Evolutionary conservation across 2,329 filamentous ascomycete species (phyloP).

Genomic region (Huntiella bhutanensis): DNA sequence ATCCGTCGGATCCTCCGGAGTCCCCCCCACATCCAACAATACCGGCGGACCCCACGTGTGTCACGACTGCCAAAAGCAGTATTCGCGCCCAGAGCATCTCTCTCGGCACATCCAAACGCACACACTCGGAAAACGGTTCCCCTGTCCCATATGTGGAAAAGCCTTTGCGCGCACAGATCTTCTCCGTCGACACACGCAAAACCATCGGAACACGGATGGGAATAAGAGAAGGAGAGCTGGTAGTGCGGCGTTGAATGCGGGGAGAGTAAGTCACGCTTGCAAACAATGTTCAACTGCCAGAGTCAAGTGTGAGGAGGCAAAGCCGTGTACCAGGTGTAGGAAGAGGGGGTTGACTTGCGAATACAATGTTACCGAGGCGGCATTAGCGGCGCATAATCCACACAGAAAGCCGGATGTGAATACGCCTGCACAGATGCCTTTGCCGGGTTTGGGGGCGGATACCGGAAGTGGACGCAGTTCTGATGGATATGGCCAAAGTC

Average conservation of each 20-base stretch:
- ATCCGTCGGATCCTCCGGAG: neutral
- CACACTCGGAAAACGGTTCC: conserved; percentile 30
- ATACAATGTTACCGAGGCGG: conserved; percentile 18
- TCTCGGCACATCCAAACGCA: conserved; percentile 33
- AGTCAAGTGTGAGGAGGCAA: conserved; percentile 35
- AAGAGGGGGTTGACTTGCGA: conserved; percentile 28
- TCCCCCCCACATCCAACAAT: conserved; percentile 4
- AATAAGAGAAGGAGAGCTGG: conserved; percentile 29
- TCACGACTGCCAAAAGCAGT: conserved; percentile 30
- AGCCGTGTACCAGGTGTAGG: conserved; percentile 33
- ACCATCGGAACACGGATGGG: conserved; percentile 29
- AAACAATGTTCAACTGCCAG: conserved; percentile 31
- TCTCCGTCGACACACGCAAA: conserved; percentile 31
- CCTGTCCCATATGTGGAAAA: conserved; percentile 32
- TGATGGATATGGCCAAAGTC: neutral
- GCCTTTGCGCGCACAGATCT: conserved; percentile 35
- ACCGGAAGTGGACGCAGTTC: neutral
- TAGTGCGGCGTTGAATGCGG: conserved; percentile 25
- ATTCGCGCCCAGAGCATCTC: conserved; percentile 34
- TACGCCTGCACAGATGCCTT: conserved; percentile 1
- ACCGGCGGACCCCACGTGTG: conserved; percentile 22
- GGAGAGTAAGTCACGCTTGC: conserved; percentile 34
- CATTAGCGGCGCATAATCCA: conserved; percentile 10
- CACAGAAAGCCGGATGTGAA: conserved; percentile 12
- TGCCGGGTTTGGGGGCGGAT: neutral